phyloP scores from a whole-genome alignment of 768 basidiomycete species.

The Pleurotus giganteus region DNA sequence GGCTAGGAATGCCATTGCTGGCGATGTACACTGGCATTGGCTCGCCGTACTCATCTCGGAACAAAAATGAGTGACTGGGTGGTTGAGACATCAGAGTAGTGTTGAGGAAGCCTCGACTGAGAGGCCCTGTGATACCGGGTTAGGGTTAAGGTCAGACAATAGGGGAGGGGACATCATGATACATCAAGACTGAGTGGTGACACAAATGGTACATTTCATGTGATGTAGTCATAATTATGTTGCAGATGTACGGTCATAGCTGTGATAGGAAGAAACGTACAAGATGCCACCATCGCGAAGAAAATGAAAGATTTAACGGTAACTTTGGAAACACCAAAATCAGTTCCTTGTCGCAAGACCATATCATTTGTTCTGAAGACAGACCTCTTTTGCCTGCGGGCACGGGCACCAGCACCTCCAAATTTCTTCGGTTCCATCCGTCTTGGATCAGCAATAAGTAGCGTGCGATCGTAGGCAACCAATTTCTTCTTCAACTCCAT shows the following conservation, averaged over 20 bases:
- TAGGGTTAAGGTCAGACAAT: not conserved
- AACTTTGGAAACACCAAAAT: conserved; percentile 45
- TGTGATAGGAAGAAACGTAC: conserved; percentile 29
- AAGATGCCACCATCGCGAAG: conserved; percentile 43
- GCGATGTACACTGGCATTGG: conserved; percentile 56
- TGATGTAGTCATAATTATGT: conserved; percentile 10
- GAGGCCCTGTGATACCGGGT: not conserved
- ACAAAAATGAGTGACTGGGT: not conserved
- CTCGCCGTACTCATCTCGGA: conserved; percentile 25
- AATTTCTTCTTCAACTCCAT: conserved; percentile 98
- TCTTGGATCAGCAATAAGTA: conserved; percentile 91
- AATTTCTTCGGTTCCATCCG: conserved; percentile 99
- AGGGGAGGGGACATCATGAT: not conserved
- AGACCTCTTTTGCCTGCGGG: conserved; percentile 96
- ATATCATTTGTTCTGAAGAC: conserved; percentile 19
- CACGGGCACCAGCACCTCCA: conserved; percentile 97
- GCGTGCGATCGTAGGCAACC: conserved; percentile 89
- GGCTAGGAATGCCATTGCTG: conserved; percentile 45
- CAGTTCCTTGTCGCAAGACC: not conserved
- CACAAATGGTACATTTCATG: not conserved
- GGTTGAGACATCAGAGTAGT: not conserved
- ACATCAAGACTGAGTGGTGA: not conserved
- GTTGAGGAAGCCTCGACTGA: not conserved
- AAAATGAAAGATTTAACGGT: conserved; percentile 58
- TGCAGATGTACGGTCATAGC: conserved; percentile 30